Conservation (phyloP, 108 stramenopile genomes). For the Schizochytrium sp. region DNA sequence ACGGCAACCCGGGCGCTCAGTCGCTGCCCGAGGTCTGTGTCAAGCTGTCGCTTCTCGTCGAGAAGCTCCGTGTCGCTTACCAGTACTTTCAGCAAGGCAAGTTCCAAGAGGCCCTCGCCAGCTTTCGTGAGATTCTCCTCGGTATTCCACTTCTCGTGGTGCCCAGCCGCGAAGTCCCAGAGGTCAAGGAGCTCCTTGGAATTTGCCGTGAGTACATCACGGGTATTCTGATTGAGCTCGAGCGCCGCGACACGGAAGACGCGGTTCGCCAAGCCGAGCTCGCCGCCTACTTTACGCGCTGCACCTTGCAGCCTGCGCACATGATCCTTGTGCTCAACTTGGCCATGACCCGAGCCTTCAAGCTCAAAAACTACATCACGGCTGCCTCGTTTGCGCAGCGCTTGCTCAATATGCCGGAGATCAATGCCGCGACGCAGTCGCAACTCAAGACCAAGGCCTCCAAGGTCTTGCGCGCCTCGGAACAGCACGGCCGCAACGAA, state of each 20-base stretch:
- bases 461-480: constrained; percentile 88
- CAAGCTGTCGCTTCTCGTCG: constrained; percentile 56
- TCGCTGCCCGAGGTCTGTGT: constrained; percentile 67
- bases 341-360: constrained; percentile 97
- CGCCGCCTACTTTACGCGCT: constrained; percentile 98
- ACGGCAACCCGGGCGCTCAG: constrained; percentile 64
- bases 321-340: constrained; percentile 84
- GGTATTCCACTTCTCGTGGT: constrained; percentile 79
- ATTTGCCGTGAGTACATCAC: constrained; percentile 92
- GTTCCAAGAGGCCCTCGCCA: constrained; percentile 73
- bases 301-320: constrained; percentile 92
- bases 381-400: constrained; percentile 95
- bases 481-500: constrained; percentile 95
- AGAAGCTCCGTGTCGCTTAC: constrained; percentile 77
- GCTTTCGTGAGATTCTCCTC: constrained; percentile 64
- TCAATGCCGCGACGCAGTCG: constrained; percentile 80
- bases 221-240: constrained; percentile 67
- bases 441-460: constrained; percentile 81
- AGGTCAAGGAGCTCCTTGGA: constrained; percentile 86
- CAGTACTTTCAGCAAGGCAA: constrained; percentile 83
- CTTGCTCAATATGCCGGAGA: constrained; percentile 88
- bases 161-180: constrained; percentile 68
- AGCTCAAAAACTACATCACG: constrained; percentile 88
- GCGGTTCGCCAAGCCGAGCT: constrained; percentile 85
- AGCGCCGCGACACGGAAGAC: constrained; percentile 64